Conservation (phyloP, 306 rosid species). For the Sechiopsis laciniata region DNA sequence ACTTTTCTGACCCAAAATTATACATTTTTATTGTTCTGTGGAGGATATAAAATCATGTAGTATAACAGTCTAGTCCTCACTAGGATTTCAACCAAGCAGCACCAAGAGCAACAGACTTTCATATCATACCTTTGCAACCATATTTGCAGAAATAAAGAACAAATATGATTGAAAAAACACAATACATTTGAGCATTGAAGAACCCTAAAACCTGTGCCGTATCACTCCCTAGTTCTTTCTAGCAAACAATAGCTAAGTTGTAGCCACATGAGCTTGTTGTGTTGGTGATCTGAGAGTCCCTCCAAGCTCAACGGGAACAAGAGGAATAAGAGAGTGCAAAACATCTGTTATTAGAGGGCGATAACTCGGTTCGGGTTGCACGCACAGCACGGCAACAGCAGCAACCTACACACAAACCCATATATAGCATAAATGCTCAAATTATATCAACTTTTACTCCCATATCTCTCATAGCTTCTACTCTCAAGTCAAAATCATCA, state of each 20-base stretch:
- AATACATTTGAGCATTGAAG: conserved; percentile 1
- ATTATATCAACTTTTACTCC: background rate
- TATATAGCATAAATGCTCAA: background rate
- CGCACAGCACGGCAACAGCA: conserved; percentile 92
- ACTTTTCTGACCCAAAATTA: conserved; percentile 15
- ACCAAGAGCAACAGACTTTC: background rate
- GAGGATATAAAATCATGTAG: conserved; percentile 1
- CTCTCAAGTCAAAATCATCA: background rate
- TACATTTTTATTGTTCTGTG: conserved; percentile 10
- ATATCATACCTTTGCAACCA: conserved; percentile 9
- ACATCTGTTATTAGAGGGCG: conserved; percentile 84
- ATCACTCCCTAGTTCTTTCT: background rate
- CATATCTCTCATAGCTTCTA: background rate
- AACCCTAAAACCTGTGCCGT: conserved; percentile 5
- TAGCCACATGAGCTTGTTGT: background rate
- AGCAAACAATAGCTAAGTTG: conserved; percentile 4
- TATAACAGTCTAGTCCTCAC: conserved; percentile 7
- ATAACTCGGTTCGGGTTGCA: conserved; percentile 91
- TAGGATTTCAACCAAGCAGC: background rate
- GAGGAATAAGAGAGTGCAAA: conserved; percentile 83
- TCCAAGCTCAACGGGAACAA: conserved; percentile 75
- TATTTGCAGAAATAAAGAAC: conserved; percentile 16
- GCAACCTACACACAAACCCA: conserved; percentile 54
- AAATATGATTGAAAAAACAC: conserved; percentile 20
- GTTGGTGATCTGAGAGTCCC: conserved; percentile 57